phyloP scores from a whole-genome alignment of 202 grass and related monocot genomes.

The Panicum hallii region DNA sequence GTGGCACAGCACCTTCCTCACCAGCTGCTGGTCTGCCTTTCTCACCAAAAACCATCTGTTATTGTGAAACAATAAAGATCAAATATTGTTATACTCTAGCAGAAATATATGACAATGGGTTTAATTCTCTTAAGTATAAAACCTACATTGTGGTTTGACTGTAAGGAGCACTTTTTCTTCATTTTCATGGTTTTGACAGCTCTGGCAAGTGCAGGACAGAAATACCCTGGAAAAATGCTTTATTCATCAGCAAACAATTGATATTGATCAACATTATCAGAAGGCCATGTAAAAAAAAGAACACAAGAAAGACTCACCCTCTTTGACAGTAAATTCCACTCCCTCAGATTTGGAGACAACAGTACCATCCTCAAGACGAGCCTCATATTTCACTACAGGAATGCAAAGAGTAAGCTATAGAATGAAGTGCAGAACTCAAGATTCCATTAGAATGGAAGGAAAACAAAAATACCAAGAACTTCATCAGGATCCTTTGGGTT shows the following conservation, averaged over 20 bases:
- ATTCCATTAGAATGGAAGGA: not conserved
- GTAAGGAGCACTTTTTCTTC: slow-evolving; percentile 83
- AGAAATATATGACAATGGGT: too few species aligned
- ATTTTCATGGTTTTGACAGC: slow-evolving; percentile 98
- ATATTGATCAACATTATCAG: not conserved
- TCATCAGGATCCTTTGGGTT: slow-evolving; percentile 87
- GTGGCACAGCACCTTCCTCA: slow-evolving; percentile 60
- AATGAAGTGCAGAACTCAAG: not conserved
- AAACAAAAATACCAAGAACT: slow-evolving; percentile 84
- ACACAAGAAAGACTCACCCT: slow-evolving; percentile 53
- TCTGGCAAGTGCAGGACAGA: slow-evolving; percentile 76
- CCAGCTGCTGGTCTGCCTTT: slow-evolving; percentile 66
- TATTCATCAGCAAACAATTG: slow-evolving; percentile 45
- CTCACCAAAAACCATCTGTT: slow-evolving; percentile 87
- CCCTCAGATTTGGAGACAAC: slow-evolving; percentile 78
- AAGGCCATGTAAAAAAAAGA: not conserved
- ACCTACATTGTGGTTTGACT: slow-evolving; percentile 79
- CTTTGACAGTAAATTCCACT: slow-evolving; percentile 83
- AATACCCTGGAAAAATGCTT: slow-evolving; percentile 53
- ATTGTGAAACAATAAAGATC: not conserved
- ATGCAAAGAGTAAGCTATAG: slow-evolving; percentile 25
- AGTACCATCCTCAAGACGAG: slow-evolving; percentile 72
- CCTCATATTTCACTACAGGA: slow-evolving; percentile 80
- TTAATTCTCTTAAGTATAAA: too few species aligned
- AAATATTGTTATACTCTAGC: not conserved